Evolutionary conservation across 805 yeast genomes (phyloP).

Genomic region (Debaryomyces castellii): DNA sequence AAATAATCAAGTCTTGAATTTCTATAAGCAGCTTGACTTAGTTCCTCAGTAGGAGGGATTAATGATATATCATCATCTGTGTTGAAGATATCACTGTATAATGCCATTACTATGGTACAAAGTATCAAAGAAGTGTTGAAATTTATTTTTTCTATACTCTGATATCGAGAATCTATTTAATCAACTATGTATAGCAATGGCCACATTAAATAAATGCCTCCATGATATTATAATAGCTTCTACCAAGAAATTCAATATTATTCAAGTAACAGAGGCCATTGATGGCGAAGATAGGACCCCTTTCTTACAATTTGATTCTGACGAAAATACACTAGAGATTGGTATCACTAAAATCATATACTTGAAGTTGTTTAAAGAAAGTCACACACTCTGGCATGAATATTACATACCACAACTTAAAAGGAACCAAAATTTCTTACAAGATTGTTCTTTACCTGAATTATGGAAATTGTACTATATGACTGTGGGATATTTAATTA

Average conservation of each 20-base stretch:
- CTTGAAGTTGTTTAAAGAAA: slow-evolving; percentile 29
- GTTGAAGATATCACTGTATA: slow-evolving; percentile 10
- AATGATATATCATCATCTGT: slow-evolving; percentile 1
- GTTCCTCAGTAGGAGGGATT: slow-evolving; percentile 22
- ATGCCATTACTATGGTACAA: slow-evolving; percentile 4
- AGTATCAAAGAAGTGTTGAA: neutral
- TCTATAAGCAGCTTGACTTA: slow-evolving; percentile 32
- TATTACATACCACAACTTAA: neutral
- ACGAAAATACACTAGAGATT: slow-evolving; percentile 22
- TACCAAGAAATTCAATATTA: slow-evolving; percentile 2
- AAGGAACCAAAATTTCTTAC: neutral
- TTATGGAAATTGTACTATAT: slow-evolving; percentile 22
- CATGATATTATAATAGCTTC: slow-evolving; percentile 1
- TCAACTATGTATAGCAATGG: neutral
- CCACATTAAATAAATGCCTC: slow-evolving; percentile 1
- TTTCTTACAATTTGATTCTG: slow-evolving; percentile 2
- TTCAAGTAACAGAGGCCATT: slow-evolving; percentile 2
- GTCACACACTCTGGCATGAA: slow-evolving; percentile 29
- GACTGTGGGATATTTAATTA: slow-evolving; percentile 33
- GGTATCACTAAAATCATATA: slow-evolving; percentile 32
- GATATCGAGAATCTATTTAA: neutral
- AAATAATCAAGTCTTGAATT: slow-evolving; percentile 25
- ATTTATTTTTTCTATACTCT: neutral
- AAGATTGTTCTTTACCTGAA: neutral
- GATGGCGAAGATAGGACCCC: neutral